A percentile compares a stretch with the other conserved stretches of the same genome.
phyloP scores from a whole-genome alignment of 768 basidiomycete genomes.

The Daedaleopsis nitida region DNA sequence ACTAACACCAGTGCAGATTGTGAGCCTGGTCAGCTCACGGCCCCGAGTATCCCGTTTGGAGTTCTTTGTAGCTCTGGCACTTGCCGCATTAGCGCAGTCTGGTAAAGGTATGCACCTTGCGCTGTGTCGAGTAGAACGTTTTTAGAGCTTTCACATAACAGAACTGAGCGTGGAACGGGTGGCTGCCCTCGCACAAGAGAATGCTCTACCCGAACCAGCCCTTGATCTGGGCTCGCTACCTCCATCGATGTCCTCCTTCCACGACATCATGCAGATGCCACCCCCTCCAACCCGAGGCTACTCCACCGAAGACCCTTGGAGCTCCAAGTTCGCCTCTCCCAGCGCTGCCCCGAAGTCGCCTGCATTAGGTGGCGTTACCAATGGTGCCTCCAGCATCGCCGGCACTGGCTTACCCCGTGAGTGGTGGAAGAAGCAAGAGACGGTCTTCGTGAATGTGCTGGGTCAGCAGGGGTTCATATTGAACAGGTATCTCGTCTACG shows the following conservation, averaged over 20 bases:
- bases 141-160: slow-evolving; percentile 27
- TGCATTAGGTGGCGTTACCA: slow-evolving; percentile 31
- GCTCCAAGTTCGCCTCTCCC: slow-evolving; percentile 22
- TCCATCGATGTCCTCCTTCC: slow-evolving; percentile 53
- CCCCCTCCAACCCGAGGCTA: slow-evolving; percentile 50
- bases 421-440: slow-evolving; percentile 89
- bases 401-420: slow-evolving; percentile 74
- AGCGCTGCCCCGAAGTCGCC: slow-evolving; percentile 19
- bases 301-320: slow-evolving; percentile 67
- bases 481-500: slow-evolving; percentile 85
- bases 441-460: slow-evolving; percentile 66
- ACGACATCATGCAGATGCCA: slow-evolving; percentile 34
- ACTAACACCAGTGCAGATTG: slow-evolving; percentile 56
- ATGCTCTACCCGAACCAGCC: slow-evolving; percentile 73
- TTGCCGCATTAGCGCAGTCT: slow-evolving; percentile 84
- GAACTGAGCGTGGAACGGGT: slow-evolving; percentile 84
- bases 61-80: slow-evolving; percentile 87
- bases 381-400: slow-evolving; percentile 60
- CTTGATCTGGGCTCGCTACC: slow-evolving; percentile 65
- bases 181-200: slow-evolving; percentile 73
- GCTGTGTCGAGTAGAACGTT: background rate
- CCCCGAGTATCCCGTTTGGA: slow-evolving; percentile 84
- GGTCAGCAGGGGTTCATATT: slow-evolving; percentile 93
- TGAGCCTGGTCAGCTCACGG: slow-evolving; percentile 82
- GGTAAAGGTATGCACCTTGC: slow-evolving; percentile 59